These are phyloP conservation scores for Trichothecium roseum DNA, from an alignment of 2,329 filamentous ascomycete genomes.

Conservation along the genomic window DNA sequence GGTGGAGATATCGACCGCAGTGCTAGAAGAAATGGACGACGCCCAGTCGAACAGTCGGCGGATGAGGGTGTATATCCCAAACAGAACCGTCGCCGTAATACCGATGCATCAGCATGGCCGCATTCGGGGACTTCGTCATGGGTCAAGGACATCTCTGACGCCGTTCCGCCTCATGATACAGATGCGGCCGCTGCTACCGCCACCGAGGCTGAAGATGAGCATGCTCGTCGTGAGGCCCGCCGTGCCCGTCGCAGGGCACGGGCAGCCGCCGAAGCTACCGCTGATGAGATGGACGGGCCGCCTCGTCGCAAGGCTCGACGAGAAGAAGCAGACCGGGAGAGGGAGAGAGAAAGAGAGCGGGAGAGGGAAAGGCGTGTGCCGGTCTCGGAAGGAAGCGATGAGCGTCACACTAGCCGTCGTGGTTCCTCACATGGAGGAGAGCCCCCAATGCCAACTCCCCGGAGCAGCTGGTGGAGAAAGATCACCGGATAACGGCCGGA, in stretches of 20 bases:
- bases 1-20: constrained; percentile 21
- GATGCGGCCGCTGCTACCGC: constrained; percentile 14
- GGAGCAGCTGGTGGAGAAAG: constrained; percentile 52
- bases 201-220: constrained; percentile 31
- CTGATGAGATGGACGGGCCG: constrained; percentile 32
- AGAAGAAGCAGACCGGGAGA: constrained; percentile 28
- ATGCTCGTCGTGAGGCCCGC: constrained; percentile 37
- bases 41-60: constrained; percentile 26
- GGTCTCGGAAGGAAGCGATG: constrained; percentile 32
- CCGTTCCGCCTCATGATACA: constrained; percentile 40
- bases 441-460: constrained; percentile 25
- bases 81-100: constrained; percentile 24
- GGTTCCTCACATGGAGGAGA: constrained; percentile 32
- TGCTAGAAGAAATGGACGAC: constrained; percentile 15
- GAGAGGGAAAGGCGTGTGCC: constrained; percentile 16
- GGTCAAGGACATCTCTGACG: constrained; percentile 56
- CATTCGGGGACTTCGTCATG: constrained; percentile 55
- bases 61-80: constrained; percentile 35
- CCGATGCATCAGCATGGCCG: constrained; percentile 38
- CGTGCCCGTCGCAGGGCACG: constrained; percentile 32
- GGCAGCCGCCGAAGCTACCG: constrained; percentile 27
- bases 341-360: constrained; percentile 13
- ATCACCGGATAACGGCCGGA: constrained; percentile 28
- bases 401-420: constrained; percentile 29
- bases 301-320: constrained; percentile 29